Base-by-base conservation (phyloP, 202 grass and related monocot species). In the Panicum virgatum region DNA sequence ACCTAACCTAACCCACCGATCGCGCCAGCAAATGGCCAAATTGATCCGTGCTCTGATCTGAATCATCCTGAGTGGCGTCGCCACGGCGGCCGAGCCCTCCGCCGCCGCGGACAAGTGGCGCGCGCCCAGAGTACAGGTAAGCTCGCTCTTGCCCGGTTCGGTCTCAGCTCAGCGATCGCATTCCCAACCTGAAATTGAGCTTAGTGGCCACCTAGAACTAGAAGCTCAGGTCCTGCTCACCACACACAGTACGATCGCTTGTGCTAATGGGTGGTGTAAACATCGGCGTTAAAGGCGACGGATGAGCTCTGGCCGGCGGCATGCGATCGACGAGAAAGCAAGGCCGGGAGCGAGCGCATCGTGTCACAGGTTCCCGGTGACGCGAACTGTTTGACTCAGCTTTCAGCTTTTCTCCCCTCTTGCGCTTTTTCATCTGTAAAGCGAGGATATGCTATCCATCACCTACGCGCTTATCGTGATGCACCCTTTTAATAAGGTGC, bases 311-410 rank as follows among this genome's bases (percentile, higher is more conserved):
- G 73, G 58, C 29, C 73, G 37, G n/a, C n/a, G n/a, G 80, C 80
- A 42, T 52, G 15, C 61, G 15, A 42, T 50, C 16, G 48, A 29
- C 73, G 73, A 57, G 59, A 50, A 56, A 44, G 38, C 23, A 34
- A n/a, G 32, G 32, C 45, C 45, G 50, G 38, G 65, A 20, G 43
- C 80, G 79, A 19, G 64, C 69, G 72, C 20, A 53, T 1, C 71
- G 77, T 71, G 73, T 89, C 87, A 89, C 87, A 86, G 78, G 87
- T 86, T 82, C 73, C 61, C 72, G 60, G 83, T 86, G 83, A 86
- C 34, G 65, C 72, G n/a, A 72, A 46, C 47, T 50, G 78, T 47
- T 65, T 47, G 65, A 77, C 78, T 82, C 47, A 72, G 59, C 86
- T 80, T 59, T 88, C 86, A 75, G 9, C 18, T 37, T 20, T 66